Evolutionary conservation across 257 asterid genomes (phyloP).

Genomic region (Eustoma russellianum): DNA sequence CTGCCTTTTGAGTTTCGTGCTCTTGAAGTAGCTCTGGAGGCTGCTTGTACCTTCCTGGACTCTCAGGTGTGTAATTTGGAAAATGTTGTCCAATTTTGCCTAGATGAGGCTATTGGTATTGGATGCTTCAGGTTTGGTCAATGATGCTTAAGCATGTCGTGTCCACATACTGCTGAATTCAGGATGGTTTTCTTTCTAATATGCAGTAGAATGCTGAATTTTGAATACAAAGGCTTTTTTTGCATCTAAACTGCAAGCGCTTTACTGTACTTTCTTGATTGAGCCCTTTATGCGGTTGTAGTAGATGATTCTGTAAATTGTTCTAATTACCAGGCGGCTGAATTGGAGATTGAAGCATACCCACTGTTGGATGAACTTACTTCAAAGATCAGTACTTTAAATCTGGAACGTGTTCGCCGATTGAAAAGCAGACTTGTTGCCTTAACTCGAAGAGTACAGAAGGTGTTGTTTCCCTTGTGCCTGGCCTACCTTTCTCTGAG

Average conservation of each 20-base stretch:
- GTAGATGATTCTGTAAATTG: conserved; percentile 1
- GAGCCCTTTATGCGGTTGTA: background rate
- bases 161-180: background rate
- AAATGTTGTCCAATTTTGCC: too few species aligned
- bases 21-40: conserved; percentile 97
- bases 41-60: conserved; percentile 94
- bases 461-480: conserved; percentile 35
- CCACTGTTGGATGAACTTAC: conserved; percentile 96
- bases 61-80: conserved; percentile 53
- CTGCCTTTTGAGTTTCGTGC: conserved; percentile 98
- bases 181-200: background rate
- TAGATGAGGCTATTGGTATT: too few species aligned
- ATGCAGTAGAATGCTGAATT: background rate
- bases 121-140: background rate
- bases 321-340: conserved; percentile 71
- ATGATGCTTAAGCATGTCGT: too few species aligned
- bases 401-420: conserved; percentile 92
- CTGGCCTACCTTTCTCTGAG: conserved; percentile 5
- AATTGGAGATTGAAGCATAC: conserved; percentile 95
- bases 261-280: background rate
- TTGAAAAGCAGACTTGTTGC: conserved; percentile 97
- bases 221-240: too few species aligned
- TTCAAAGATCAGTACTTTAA: conserved; percentile 90
- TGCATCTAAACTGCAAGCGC: background rate
- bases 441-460: conserved; percentile 91